These are phyloP conservation scores for Dissoconium aciculare DNA, from an alignment of 2,329 filamentous ascomycete species.

Conservation along the genomic window DNA sequence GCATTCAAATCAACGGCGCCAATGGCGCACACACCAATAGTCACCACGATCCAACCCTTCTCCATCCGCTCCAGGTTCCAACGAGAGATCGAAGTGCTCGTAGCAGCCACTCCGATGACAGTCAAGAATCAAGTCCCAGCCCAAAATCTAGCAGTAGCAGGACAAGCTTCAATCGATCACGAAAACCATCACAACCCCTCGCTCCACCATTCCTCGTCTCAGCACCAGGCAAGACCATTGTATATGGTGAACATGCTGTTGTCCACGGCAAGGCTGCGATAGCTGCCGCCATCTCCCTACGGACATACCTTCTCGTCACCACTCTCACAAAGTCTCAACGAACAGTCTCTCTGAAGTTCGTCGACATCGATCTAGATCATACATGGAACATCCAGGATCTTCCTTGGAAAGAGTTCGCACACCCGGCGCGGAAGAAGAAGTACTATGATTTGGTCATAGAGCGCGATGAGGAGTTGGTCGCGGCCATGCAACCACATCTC, in stretches of 20 bases:
- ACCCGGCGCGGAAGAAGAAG: constrained; percentile 75
- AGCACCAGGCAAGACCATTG: constrained; percentile 93
- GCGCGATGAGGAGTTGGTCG: constrained; percentile 69
- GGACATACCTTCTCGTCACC: constrained; percentile 92
- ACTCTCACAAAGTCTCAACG: constrained; percentile 83
- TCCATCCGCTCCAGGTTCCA: constrained; percentile 1
- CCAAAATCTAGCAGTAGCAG: not conserved
- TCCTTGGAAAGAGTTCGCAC: constrained; percentile 71
- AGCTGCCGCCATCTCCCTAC: constrained; percentile 83
- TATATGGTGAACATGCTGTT: constrained; percentile 96
- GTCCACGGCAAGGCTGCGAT: constrained; percentile 94
- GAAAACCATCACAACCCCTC: constrained; percentile 39
- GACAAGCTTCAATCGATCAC: constrained; percentile 4
- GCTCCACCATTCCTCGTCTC: constrained; percentile 95
- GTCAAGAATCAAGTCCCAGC: not conserved
- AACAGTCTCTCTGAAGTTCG: constrained; percentile 75
- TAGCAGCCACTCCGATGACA: not conserved
- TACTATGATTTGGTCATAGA: constrained; percentile 75
- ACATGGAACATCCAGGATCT: constrained; percentile 88
- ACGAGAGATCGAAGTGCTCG: constrained; percentile 1
- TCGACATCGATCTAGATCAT: constrained; percentile 77
- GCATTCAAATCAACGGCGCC: not conserved
- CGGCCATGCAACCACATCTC: constrained; percentile 67
- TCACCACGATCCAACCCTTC: not conserved
- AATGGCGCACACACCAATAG: not conserved